These are phyloP conservation scores for Calonectria pseudoturangicola DNA, from an alignment of 2,329 filamentous ascomycete genomes.

Conservation along the genomic window DNA sequence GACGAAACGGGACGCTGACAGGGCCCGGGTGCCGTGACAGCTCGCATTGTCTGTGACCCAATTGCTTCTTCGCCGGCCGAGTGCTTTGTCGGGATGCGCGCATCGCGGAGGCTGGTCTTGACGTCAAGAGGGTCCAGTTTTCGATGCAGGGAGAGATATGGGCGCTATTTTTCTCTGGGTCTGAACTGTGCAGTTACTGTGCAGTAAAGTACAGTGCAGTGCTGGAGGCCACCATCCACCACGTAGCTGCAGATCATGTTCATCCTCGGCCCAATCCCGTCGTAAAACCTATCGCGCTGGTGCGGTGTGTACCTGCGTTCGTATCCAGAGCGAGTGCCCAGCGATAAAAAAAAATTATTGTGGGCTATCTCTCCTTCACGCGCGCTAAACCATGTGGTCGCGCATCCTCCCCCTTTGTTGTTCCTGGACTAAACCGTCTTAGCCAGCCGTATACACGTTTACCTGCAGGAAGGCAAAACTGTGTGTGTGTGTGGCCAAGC, in stretches of 20 bases:
- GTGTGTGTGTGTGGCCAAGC: slow-evolving; percentile 1
- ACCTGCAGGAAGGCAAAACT: neutral
- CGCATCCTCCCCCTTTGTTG: slow-evolving; percentile 14
- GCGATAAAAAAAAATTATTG: neutral
- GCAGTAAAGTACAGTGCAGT: no score
- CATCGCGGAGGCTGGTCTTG: neutral
- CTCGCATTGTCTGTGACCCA: neutral
- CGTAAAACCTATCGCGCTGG: neutral
- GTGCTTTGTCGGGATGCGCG: neutral
- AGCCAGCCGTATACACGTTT: neutral
- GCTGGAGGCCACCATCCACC: neutral
- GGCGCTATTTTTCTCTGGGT: neutral
- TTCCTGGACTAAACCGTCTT: slow-evolving; percentile 31
- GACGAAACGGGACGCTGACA: slow-evolving; percentile 2
- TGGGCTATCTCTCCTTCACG: neutral
- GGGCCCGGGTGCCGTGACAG: neutral
- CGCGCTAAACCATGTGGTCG: slow-evolving; percentile 21
- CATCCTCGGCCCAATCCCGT: neutral
- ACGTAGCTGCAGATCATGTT: neutral
- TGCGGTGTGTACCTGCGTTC: neutral
- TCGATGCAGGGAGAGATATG: neutral
- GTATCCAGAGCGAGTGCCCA: neutral
- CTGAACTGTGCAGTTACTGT: neutral
- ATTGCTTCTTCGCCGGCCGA: neutral
- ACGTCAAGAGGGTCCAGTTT: slow-evolving; percentile 18